Evolutionary conservation across 108 stramenopile species (phyloP), one percentile per base, ranked within the genome.

Genomic region (Discostella stelligeroides): DNA sequence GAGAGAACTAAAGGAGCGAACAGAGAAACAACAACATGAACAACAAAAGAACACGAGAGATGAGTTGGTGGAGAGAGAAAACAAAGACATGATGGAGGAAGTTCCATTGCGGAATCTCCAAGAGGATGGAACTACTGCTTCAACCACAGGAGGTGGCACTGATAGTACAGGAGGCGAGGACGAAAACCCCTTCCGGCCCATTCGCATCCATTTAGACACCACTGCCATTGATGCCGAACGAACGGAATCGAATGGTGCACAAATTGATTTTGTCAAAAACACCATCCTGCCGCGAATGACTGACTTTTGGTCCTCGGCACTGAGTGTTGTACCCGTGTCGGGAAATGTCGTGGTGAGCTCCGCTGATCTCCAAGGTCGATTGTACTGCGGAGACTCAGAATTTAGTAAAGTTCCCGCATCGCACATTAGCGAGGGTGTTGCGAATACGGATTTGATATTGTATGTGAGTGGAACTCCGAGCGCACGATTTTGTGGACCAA

Each of bases 371-470:
- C 73, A 78, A n/a, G 72, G 79, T 34, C 63, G 88, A n/a, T 50
- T 61, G 41, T 91, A 85, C 60, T 94, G 93, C 61, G 93, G 93
- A 17, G 90, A 94, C 49, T 74, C 84, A 4, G 90, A 92, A 51
- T 94, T 94, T 68, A 84, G 87, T 25, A 49, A 66, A 54, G 88
- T 91, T 5, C 88, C 90, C 20, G 18, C 67, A n/a, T 59, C 78
- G 23, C 88, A 94, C 39, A 88, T 91, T 59, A 66, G 76, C 23
- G 65, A 70, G 4, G 92, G 92, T 29, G 68, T 94, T 18, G 29
- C 83, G 12, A 71, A 85, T 56, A 63, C 85, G 0, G 92, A 94
- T 65, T 60, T 94, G 64, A 49, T 94, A 5, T 48, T 94, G 21
- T 94, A 90, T 66, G 88, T 94, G 14, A 88, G 86, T 48, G 92